These are phyloP conservation scores for Phytopythium mirpurense DNA, from an alignment of 352 stramenopile species.

Conservation along the genomic window DNA sequence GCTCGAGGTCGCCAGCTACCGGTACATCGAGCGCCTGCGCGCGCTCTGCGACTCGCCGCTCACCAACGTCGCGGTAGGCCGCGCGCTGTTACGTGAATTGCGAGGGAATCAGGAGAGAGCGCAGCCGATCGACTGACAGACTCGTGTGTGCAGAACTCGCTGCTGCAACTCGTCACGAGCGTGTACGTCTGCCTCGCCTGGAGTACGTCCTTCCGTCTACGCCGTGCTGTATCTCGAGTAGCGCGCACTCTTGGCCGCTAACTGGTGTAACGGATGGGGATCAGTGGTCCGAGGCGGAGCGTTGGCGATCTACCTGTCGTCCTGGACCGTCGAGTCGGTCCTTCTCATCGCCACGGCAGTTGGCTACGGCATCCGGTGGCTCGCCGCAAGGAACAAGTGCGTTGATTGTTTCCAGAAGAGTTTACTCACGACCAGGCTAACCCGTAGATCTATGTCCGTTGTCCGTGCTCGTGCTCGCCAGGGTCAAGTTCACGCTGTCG, in stretches of 20 bases:
- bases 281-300: constrained; percentile 70
- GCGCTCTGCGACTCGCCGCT: constrained; percentile 63
- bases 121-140: constrained; percentile 3
- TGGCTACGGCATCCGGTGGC: constrained; percentile 68
- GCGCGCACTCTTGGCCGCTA: background rate
- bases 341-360: constrained; percentile 69
- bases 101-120: constrained; percentile 1
- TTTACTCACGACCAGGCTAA: too few species aligned
- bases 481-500: constrained; percentile 51
- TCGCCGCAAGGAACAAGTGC: constrained; percentile 81
- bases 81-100: too few species aligned
- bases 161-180: constrained; percentile 74
- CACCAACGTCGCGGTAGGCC: constrained; percentile 54
- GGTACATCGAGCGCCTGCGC: constrained; percentile 63
- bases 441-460: too few species aligned
- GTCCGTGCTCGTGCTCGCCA: constrained; percentile 10
- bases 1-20: constrained; percentile 63
- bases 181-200: constrained; percentile 79
- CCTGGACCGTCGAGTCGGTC: constrained; percentile 76
- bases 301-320: constrained; percentile 64
- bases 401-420: too few species aligned
- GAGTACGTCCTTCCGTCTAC: constrained; percentile 46
- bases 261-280: background rate
- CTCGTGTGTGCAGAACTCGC: constrained; percentile 42
- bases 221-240: background rate